Base-by-base conservation (phyloP, 2,329 filamentous ascomycete genomes). In the Fusarium transvaalense region DNA sequence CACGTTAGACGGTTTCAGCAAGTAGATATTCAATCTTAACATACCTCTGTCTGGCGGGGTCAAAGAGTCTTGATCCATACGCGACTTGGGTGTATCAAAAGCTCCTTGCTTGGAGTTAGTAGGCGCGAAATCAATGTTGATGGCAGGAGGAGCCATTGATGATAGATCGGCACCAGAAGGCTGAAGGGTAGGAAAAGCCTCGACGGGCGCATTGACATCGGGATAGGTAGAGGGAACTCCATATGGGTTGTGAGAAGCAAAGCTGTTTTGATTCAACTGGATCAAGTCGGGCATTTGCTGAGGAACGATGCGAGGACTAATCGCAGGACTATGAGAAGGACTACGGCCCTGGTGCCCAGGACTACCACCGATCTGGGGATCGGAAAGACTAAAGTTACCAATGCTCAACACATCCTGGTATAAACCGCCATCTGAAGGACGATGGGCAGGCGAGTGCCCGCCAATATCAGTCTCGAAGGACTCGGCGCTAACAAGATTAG, bases 61-160 rank as follows among this genome's bases (percentile, higher is more conserved):
- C 65, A 97, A 81, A 6, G 94, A 93, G 77, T 97, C 92, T 67
- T 90, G 86, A 70, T 93, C 89, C 70, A 89, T 82, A n/a, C 84
- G 84, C 31, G 85, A 80, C 75, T 92, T 92, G 21, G 86, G 83
- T 29, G 87, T 86, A 46, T 78, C 76, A 57, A 79, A 80, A 32
- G 69, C 55, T 34, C 69, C 73, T 29, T 70, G 72, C 62, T 77
- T 79, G 34, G 60, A 86, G 82, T 53, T 91, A 88, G 90, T 90
- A 25, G 94, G 94, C 17, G 94, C 94, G 78, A 93, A 94, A 76
- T 97, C 92, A 72, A 97, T 96, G 76, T 96, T 97, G 79, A 97
- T 97, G 52, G 94, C 92, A 0, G 94, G 94, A n/a, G 94, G 92
- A 5, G 91, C 91, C 90, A 97, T 96, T 71, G 66, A 60, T 29